These are phyloP conservation scores for Taxawa tesnikishii DNA, from an alignment of 2,329 filamentous ascomycete genomes.

Conservation along the genomic window DNA sequence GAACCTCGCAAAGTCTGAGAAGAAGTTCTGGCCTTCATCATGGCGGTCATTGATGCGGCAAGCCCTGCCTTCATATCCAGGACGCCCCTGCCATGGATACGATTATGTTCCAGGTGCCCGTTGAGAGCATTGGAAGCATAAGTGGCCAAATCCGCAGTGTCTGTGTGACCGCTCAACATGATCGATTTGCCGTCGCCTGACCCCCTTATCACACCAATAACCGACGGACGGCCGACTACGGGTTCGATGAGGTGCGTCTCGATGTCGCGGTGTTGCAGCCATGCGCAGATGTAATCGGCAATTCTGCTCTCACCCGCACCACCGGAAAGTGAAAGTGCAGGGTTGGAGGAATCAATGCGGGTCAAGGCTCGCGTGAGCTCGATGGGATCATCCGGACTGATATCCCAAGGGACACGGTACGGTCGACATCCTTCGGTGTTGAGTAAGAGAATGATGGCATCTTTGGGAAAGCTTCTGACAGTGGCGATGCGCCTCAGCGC, in stretches of 20 bases:
- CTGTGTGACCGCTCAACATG: conserved; percentile 3
- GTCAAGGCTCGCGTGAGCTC: no score
- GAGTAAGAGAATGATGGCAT: conserved; percentile 52
- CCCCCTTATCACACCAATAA: conserved; percentile 1
- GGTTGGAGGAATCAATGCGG: no score
- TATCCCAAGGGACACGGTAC: no score
- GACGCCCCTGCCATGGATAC: conserved; percentile 2
- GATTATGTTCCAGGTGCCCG: background rate
- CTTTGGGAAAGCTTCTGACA: conserved; percentile 24
- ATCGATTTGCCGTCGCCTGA: background rate
- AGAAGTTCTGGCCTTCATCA: no score
- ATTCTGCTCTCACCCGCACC: background rate
- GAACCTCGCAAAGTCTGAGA: conserved; percentile 1
- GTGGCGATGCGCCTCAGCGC: conserved; percentile 45
- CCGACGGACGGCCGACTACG: conserved; percentile 1
- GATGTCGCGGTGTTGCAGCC: conserved; percentile 3
- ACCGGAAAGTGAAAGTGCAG: no score
- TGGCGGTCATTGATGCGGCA: conserved; percentile 3
- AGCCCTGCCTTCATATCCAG: conserved; percentile 4
- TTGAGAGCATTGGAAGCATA: background rate
- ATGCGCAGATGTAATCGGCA: conserved; percentile 1
- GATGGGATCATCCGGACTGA: no score
- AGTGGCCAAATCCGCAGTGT: background rate
- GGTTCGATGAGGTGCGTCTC: conserved; percentile 1
- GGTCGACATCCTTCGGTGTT: conserved; percentile 63